phyloP scores from a whole-genome alignment of 768 basidiomycete genomes.

The Ephemerocybe angulata region DNA sequence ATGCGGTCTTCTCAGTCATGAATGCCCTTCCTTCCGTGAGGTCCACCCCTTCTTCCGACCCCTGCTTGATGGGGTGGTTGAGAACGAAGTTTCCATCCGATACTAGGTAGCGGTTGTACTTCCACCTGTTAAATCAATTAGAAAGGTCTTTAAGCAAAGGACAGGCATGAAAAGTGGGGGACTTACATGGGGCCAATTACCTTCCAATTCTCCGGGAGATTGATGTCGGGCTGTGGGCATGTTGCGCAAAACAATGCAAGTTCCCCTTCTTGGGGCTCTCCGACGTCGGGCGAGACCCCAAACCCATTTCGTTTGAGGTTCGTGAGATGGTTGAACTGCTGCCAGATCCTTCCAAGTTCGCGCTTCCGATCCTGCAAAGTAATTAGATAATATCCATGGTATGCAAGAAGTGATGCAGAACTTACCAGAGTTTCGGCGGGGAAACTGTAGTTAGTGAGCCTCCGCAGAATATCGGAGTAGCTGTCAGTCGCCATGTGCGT shows the following conservation, averaged over 20 bases:
- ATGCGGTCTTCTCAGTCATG: constrained; percentile 18
- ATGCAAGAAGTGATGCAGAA: neutral
- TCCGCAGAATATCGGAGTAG: neutral
- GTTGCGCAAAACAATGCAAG: constrained; percentile 16
- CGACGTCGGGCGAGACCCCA: neutral
- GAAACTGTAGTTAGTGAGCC: neutral
- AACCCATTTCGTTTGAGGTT: neutral
- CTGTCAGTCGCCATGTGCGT: neutral
- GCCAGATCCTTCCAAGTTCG: neutral
- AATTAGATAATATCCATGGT: neutral
- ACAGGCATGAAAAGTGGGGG: constrained; percentile 3
- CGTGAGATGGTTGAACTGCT: neutral
- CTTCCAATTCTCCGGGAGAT: constrained; percentile 13
- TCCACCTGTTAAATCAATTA: constrained; percentile 9
- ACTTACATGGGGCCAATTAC: neutral
- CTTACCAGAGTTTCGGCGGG: neutral
- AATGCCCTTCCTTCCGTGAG: constrained; percentile 24
- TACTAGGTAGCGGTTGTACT: constrained; percentile 15
- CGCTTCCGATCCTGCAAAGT: neutral
- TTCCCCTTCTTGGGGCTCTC: constrained; percentile 6
- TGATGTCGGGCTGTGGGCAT: constrained; percentile 14
- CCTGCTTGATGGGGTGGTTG: constrained; percentile 22
- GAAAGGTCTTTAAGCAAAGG: no score
- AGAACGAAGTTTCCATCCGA: constrained; percentile 27
- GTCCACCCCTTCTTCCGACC: constrained; percentile 20